Evolutionary conservation across 2,329 filamentous ascomycete genomes (phyloP).

Genomic region (Cladosporium sp.): DNA sequence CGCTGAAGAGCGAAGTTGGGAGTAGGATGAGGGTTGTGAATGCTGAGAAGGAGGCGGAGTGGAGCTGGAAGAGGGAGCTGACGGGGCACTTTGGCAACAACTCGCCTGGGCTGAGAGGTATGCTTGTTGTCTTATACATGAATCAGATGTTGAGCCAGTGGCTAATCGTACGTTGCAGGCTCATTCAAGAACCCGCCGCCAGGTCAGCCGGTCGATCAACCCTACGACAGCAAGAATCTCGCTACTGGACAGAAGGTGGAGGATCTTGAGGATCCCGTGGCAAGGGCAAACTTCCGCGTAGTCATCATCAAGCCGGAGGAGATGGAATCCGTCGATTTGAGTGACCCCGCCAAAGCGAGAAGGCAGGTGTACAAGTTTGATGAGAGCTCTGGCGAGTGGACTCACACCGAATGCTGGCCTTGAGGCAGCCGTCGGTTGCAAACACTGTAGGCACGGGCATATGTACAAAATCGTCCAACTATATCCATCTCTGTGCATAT

Average conservation of each 20-base stretch:
- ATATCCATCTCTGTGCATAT: too few species aligned
- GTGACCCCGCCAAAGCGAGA: slow-evolving; percentile 55
- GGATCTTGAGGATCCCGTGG: slow-evolving; percentile 63
- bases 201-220: slow-evolving; percentile 40
- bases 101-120: slow-evolving; percentile 69
- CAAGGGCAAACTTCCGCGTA: slow-evolving; percentile 72
- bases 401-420: slow-evolving; percentile 63
- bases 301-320: slow-evolving; percentile 78
- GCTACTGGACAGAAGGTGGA: slow-evolving; percentile 59
- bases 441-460: too few species aligned
- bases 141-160: too few species aligned
- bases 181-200: slow-evolving; percentile 56
- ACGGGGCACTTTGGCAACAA: slow-evolving; percentile 88
- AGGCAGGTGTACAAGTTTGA: slow-evolving; percentile 64
- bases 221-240: slow-evolving; percentile 39
- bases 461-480: too few species aligned
- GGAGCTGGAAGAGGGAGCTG: slow-evolving; percentile 75
- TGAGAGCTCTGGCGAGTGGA: slow-evolving; percentile 53
- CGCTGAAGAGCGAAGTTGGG: slow-evolving; percentile 55
- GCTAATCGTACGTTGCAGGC: slow-evolving; percentile 36
- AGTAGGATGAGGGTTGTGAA: slow-evolving; percentile 56
- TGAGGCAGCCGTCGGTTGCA: slow-evolving; percentile 22
- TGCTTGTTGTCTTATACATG: slow-evolving; percentile 23
- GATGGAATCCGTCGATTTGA: slow-evolving; percentile 69
- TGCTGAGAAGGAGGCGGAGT: slow-evolving; percentile 44